Evolutionary conservation across 2,329 filamentous ascomycete genomes (phyloP), one percentile per base, ranked within the genome.

Genomic region (Penicillium sp.): DNA sequence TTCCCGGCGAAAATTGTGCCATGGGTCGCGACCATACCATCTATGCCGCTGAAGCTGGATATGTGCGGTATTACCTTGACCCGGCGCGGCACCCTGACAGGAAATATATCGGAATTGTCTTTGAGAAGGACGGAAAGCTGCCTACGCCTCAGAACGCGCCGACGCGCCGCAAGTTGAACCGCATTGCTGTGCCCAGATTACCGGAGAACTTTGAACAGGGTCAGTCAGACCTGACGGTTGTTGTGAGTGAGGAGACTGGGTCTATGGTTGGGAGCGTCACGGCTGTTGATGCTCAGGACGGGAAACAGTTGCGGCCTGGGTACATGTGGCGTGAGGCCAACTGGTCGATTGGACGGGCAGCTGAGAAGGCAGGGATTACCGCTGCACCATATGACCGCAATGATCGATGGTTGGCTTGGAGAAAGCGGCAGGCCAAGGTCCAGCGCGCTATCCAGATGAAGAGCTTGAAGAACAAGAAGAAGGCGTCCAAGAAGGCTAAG

Each of bases 21-120:
- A 94, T 98, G 84, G 95, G 95, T 55, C 90, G 95, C 64, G 93
- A 99, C 78, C 95, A 98, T 83, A 98, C 94, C 55, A 96, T 99
- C 75, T 96, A 91, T 79, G 89, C 95, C 57, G 89, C 88, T 63
- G 87, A 90, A 60, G 85, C 90, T 3, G 95, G 95, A 66, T 99
- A 96, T 79, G 95, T 99, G 64, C 93, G 95, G 71, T 99, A 97
- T 86, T 99, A 99, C 84, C 88, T 90, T 74, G 94, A 99, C 75
- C 93, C 93, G 0, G 79, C 85, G 35, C 85, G 84, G 62, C 92
- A 98, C 78, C 91, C 93, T 0, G 91, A 92, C 69, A 87, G 93
- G 64, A 92, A 96, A 77, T 99, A 93, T 83, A 99, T 99, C 72
- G 95, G 95, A 64, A 90, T 99, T 21, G 91, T 91, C 38, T 93